phyloP scores from a whole-genome alignment of 2,329 filamentous ascomycete species.

The Colletotrichum phormii region DNA sequence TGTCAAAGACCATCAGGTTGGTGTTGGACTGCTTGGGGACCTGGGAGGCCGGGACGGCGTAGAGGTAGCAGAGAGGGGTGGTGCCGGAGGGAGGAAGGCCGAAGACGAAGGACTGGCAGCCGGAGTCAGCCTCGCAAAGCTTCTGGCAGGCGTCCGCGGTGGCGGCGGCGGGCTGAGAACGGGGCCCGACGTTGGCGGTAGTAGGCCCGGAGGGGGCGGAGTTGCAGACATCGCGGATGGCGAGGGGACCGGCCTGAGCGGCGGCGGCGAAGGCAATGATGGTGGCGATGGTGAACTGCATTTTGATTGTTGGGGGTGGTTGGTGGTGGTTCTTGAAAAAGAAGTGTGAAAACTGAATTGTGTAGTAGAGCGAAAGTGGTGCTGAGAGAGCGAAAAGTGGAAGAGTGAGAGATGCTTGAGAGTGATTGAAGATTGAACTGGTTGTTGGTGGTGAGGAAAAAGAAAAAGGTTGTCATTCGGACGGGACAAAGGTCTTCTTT shows the following conservation, averaged over 20 bases:
- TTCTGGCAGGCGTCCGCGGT: conserved; percentile 28
- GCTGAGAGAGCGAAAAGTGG: background rate
- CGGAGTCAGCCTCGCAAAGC: conserved; percentile 20
- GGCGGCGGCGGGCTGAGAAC: conserved; percentile 20
- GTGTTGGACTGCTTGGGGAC: conserved; percentile 19
- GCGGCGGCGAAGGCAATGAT: conserved; percentile 15
- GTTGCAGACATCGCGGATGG: conserved; percentile 23
- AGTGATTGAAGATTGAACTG: conserved; percentile 17
- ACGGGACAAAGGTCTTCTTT: background rate
- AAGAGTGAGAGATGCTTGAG: conserved; percentile 14
- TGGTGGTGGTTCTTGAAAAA: background rate
- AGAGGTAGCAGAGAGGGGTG: conserved; percentile 24
- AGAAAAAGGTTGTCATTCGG: background rate
- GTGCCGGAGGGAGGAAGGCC: conserved; percentile 10
- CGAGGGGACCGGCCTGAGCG: conserved; percentile 19
- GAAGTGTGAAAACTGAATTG: background rate
- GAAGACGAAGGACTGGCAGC: conserved; percentile 22
- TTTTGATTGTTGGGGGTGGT: conserved; percentile 8
- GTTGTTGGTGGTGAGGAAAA: conserved; percentile 14
- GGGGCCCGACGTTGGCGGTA: conserved; percentile 7
- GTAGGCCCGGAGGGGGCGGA: conserved; percentile 7
- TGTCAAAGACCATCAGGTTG: conserved; percentile 30
- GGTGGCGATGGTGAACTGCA: conserved; percentile 20
- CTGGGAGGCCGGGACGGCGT: conserved; percentile 19
- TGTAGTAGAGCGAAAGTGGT: background rate